Percentiles rank a stretch among this genome's conserved stretches.
Evolutionary conservation across 2,329 filamentous ascomycete species (phyloP).

Genomic region (Verticillium dahliae): DNA sequence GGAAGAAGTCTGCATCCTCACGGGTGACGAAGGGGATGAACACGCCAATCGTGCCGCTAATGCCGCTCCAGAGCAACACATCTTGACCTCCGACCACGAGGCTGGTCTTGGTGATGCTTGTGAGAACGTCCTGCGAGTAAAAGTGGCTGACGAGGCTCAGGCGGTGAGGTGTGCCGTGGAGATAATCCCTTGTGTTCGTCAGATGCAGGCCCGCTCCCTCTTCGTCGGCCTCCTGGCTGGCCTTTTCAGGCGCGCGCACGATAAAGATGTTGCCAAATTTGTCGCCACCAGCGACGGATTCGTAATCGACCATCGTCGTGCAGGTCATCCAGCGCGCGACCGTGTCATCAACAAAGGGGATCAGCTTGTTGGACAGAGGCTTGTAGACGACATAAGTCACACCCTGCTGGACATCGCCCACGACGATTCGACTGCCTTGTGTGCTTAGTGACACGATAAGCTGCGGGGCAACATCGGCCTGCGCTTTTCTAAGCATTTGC

Average conservation of each 20-base stretch:
- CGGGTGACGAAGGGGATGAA: constrained; percentile 86
- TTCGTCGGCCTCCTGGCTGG: constrained; percentile 85
- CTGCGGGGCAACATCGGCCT: constrained; percentile 70
- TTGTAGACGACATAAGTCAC: constrained; percentile 94
- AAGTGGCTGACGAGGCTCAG: constrained; percentile 82
- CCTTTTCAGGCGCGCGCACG: constrained; percentile 77
- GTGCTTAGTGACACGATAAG: constrained; percentile 86
- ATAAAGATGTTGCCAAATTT: constrained; percentile 98
- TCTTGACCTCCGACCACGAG: constrained; percentile 89
- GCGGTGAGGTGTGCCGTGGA: constrained; percentile 82
- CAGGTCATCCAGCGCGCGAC: constrained; percentile 87
- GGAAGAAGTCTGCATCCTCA: constrained; percentile 97
- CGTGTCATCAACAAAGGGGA: constrained; percentile 88
- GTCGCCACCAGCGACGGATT: constrained; percentile 89
- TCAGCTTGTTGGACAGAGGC: constrained; percentile 80
- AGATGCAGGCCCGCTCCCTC: constrained; percentile 85
- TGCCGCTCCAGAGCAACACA: constrained; percentile 84
- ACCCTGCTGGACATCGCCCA: constrained; percentile 88
- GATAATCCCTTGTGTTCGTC: constrained; percentile 81
- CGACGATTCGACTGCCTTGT: constrained; percentile 84
- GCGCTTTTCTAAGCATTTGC: constrained; percentile 85
- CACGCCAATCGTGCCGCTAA: constrained; percentile 91
- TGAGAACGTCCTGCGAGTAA: constrained; percentile 88
- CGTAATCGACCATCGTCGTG: constrained; percentile 93
- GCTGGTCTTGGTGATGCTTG: constrained; percentile 80